Evolutionary conservation across 1,284 basidiomycete genomes (phyloP), one percentile per base, ranked within the genome.

Genomic region (Paramarasmius palmivorus): DNA sequence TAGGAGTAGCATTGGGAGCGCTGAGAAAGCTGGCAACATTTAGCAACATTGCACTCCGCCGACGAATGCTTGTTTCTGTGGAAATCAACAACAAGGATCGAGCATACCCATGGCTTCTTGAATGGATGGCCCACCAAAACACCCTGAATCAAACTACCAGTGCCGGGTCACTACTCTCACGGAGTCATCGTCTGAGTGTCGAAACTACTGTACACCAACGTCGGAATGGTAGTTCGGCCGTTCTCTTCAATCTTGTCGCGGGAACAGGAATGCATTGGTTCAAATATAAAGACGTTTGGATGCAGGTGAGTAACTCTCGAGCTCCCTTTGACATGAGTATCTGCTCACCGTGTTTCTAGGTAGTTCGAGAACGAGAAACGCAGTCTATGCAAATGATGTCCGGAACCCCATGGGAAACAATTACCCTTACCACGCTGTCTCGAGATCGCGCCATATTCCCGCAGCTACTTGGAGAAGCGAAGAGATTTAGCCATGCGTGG

Each of bases 31-130:
- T 85, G 26, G 65, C 86, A 19, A 82, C 88, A 9, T 73, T 92
- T 15, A 88, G 86, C 17, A 82, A 89, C 4, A 85, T 82, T 3
- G 79, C 90, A 32, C 84, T 95, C 39, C 94, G 92, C 54, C 81
- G 97, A 22, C 85, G 96, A 29, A 80, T 99, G 75, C 86, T 99
- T 48, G 95, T 99, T 40, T 90, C 93, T 4, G 83, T 99, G 45
- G 97, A 99, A 73, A 95, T 99, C 61, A 93, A 93, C 49, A 98
- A 95, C 63, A 94, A 95, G 66, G 97, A 99, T 68, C 87, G 84
- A 25, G 82, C 95, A 2, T 98, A 99, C 69, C 90, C 93, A 35
- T 99, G 97, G 95, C 96, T 99, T 69, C 84, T 99, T 26, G 81
- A 91, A 57, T 99, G 97, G 97, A 94, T 99, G 92, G 87, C 94